Base-by-base conservation (phyloP, 371 early-diverging fungal genomes). In the Mortierella sp. region DNA sequence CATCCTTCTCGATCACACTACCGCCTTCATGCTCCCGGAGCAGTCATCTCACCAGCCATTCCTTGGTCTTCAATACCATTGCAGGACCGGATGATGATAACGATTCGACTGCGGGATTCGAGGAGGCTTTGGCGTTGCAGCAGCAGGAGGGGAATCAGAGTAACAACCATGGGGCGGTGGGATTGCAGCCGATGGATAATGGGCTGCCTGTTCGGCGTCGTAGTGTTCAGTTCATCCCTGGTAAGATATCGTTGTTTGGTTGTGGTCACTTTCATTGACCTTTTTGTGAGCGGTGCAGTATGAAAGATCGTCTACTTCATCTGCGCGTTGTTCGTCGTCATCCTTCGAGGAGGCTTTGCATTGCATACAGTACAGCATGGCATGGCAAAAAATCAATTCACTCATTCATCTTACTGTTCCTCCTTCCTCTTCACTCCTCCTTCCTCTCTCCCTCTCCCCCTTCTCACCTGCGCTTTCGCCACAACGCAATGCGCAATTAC, bases 1-100 rank as follows among this genome's bases (percentile, higher is more conserved):
- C 86, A 1, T 79, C 82, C 4, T 86, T 86, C 71, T 79, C 86
- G 10, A 86, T 86, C 75, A 79, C 78, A 11, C 70, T 86, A 10
- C 86, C 86, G 6, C 75, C 82, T 0, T 84, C 81, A n/a, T 70
- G 68, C 72, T 83, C 83, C 46, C 60, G 70, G 58, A 75, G 43
- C 38, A 76, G 76, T 21, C 65, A 76, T 38, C 65, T 83, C 16
- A 55, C 46, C 43, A 71, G 44, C 56, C 72, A 48, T 38, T 75
- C 75, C 41, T 14, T 72, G 24, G 18, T 46, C 56, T 68, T 71
- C 18, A 44, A 71, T 3, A 70, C 46, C 3, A 43, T 49, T 11
- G 71, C 55, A 12, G 44, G 60, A 24, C 32, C 43, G 1, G 27
- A 29, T 16, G 75, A 71, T 14, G 51, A 44, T 21, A 70, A 70